These are phyloP conservation scores for Lathyrus sativus DNA, from an alignment of 306 rosid species.

Conservation along the genomic window DNA sequence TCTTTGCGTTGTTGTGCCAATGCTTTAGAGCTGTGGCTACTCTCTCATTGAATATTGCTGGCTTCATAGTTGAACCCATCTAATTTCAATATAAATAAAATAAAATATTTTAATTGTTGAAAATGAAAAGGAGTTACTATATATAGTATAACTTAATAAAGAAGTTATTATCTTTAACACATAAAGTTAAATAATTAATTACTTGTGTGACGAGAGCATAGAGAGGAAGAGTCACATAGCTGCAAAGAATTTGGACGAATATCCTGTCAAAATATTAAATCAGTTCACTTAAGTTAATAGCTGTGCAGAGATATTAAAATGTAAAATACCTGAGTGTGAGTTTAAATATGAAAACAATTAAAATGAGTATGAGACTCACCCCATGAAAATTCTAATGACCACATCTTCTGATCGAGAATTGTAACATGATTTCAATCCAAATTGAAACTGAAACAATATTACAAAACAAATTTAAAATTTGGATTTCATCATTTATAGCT, in stretches of 20 bases:
- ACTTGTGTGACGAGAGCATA: conserved; percentile 95
- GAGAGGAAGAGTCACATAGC: conserved; percentile 90
- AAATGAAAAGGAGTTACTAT: no score
- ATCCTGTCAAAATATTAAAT: conserved; percentile 48
- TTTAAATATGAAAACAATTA: no score
- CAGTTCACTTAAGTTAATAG: no score
- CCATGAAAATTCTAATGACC: conserved; percentile 77
- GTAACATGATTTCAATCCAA: conserved; percentile 66
- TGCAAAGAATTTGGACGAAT: conserved; percentile 75
- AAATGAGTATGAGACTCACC: conserved; percentile 46
- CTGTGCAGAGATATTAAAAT: no score
- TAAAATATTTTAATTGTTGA: neutral
- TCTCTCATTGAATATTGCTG: conserved; percentile 79
- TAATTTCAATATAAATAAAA: conserved; percentile 22
- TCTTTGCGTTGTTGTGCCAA: conserved; percentile 76
- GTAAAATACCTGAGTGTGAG: no score
- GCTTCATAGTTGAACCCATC: conserved; percentile 90
- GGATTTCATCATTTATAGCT: no score
- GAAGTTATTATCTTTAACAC: no score
- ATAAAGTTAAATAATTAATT: neutral
- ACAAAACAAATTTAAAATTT: neutral
- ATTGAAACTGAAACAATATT: conserved; percentile 55
- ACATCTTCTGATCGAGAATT: conserved; percentile 59
- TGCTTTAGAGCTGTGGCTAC: conserved; percentile 66
- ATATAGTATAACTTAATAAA: no score